Evolutionary conservation across 495 filamentous ascomycete species (phyloP).

Genomic region (Aspergillus incahuasiensis): DNA sequence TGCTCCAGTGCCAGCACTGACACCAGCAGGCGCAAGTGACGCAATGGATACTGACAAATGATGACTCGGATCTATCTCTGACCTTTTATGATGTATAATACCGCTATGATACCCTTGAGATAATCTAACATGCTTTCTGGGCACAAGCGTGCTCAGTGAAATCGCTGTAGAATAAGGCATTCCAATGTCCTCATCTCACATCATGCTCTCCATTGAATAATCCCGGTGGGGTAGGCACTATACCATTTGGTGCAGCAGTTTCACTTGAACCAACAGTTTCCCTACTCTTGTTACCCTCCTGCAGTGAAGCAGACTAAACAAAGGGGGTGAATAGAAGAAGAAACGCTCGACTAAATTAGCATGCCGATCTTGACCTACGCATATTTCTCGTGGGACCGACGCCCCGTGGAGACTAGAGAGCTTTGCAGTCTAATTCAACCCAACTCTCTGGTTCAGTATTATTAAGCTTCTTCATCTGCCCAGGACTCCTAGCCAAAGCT

Average conservation of each 20-base stretch:
- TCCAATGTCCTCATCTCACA: no score
- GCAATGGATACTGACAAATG: conserved; percentile 24
- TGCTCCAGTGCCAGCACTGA: background rate
- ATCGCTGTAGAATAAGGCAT: background rate
- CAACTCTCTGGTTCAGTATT: no score
- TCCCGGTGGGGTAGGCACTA: no score
- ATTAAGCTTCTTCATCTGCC: no score
- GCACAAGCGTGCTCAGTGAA: background rate
- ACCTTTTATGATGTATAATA: conserved; percentile 14
- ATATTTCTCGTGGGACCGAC: background rate
- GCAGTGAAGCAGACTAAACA: no score
- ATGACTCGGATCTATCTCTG: background rate
- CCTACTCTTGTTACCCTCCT: no score
- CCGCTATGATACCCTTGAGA: conserved; percentile 11
- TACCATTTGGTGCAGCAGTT: no score
- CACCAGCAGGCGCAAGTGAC: conserved; percentile 13
- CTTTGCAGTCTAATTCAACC: background rate
- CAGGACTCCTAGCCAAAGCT: no score
- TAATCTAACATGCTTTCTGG: background rate
- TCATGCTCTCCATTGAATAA: no score
- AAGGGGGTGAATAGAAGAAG: no score
- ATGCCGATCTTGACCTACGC: background rate
- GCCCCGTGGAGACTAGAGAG: background rate
- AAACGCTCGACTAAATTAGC: background rate
- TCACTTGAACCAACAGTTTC: background rate